Evolutionary conservation across 78 protist species (phyloP).

Genomic region (Dictyostelium firmibasis): DNA sequence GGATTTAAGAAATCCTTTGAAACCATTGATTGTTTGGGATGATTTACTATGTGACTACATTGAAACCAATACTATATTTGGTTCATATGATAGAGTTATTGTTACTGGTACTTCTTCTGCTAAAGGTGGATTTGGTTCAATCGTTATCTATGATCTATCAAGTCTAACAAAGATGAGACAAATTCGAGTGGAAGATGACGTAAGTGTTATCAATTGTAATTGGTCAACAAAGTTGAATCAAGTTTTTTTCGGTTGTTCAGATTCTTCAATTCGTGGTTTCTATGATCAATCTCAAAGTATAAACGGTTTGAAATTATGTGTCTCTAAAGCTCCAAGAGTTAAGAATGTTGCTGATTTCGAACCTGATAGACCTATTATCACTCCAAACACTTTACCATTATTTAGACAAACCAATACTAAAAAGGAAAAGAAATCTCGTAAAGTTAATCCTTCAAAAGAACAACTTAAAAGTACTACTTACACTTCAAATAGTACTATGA

Average conservation of each 20-base stretch:
- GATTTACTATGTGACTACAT: constrained; percentile 13
- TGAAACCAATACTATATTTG: constrained; percentile 49
- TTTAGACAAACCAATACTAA: constrained; percentile 15
- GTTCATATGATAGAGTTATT: constrained; percentile 74
- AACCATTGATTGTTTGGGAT: constrained; percentile 32
- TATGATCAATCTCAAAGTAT: constrained; percentile 37
- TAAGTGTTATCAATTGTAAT: constrained; percentile 9
- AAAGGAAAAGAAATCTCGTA: background rate
- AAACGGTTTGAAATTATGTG: constrained; percentile 54
- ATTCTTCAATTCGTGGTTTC: constrained; percentile 52
- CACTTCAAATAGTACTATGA: constrained; percentile 45
- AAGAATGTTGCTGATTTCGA: constrained; percentile 44
- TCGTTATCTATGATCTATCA: constrained; percentile 35
- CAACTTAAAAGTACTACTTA: background rate
- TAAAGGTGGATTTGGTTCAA: constrained; percentile 28
- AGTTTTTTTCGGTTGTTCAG: constrained; percentile 80
- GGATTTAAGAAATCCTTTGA: constrained; percentile 66
- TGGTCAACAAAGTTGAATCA: constrained; percentile 90
- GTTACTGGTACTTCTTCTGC: constrained; percentile 79
- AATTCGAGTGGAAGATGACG: constrained; percentile 24
- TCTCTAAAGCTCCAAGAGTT: constrained; percentile 57
- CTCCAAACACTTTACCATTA: constrained; percentile 83
- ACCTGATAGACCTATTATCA: constrained; percentile 64
- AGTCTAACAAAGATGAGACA: constrained; percentile 66
- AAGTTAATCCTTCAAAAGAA: background rate